These are phyloP conservation scores for Chrysochromulina parva DNA, from an alignment of 78 protist species.

Conservation along the genomic window DNA sequence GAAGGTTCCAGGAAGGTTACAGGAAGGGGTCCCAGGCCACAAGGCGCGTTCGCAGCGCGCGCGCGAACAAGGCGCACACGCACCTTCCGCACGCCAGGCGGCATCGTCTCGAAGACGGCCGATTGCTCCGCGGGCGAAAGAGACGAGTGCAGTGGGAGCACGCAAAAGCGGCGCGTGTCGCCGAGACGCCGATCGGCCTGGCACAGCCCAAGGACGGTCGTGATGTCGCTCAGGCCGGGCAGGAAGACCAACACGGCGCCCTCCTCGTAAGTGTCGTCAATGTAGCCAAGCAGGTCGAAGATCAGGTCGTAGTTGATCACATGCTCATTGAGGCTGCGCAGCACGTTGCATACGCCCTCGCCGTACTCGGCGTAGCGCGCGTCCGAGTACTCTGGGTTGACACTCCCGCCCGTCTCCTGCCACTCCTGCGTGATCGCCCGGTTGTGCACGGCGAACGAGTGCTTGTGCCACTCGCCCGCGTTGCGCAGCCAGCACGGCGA, in stretches of 20 bases:
- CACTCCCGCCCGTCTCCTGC: not conserved
- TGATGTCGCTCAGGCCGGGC: conserved; percentile 40
- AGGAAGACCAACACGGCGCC: conserved; percentile 33
- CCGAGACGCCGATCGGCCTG: not conserved
- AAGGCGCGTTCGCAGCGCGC: too few relatives aligned
- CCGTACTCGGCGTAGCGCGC: not conserved
- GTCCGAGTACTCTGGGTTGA: conserved; percentile 8
- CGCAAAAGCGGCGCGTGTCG: conserved; percentile 68
- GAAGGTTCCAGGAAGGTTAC: too few relatives aligned
- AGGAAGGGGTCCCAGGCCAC: too few relatives aligned
- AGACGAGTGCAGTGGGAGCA: conserved; percentile 88
- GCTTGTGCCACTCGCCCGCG: not conserved
- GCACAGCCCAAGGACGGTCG: not conserved
- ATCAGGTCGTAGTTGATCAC: conserved; percentile 21
- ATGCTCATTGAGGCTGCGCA: not conserved
- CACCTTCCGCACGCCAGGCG: conserved; percentile 77
- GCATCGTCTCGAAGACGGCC: conserved; percentile 34
- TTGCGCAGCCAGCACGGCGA: not conserved
- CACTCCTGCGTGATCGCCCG: not conserved
- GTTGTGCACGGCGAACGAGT: not conserved
- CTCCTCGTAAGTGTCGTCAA: not conserved
- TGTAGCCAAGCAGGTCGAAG: not conserved
- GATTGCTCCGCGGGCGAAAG: conserved; percentile 90
- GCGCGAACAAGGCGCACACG: not conserved
- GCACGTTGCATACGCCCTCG: not conserved